Evolutionary conservation across 768 basidiomycete species (phyloP).

Genomic region (Podaxis mareebaensis): DNA sequence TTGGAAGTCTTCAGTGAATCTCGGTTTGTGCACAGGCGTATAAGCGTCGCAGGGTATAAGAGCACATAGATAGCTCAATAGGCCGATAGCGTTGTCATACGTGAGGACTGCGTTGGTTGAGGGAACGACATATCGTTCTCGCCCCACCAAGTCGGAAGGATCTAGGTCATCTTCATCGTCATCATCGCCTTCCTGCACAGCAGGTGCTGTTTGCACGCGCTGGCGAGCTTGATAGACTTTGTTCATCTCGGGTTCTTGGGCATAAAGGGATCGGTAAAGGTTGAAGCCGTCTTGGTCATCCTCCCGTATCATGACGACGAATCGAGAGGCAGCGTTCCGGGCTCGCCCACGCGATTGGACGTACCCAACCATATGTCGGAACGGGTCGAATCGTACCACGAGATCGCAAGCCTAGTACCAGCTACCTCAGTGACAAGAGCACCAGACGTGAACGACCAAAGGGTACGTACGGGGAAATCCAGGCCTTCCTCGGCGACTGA

Average conservation of each 20-base stretch:
- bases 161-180: constrained; percentile 46
- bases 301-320: constrained; percentile 78
- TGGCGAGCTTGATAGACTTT: constrained; percentile 59
- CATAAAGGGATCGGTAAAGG: constrained; percentile 58
- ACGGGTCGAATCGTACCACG: constrained; percentile 81
- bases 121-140: constrained; percentile 75
- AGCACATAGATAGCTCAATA: constrained; percentile 77
- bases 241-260: constrained; percentile 66
- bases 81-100: constrained; percentile 69
- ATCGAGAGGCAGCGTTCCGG: constrained; percentile 72
- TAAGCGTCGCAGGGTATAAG: constrained; percentile 73
- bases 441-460: not conserved
- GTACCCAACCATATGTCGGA: constrained; percentile 84
- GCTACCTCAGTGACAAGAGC: constrained; percentile 3
- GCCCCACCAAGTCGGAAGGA: constrained; percentile 56
- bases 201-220: constrained; percentile 15
- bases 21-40: constrained; percentile 60
- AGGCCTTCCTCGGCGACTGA: constrained; percentile 92
- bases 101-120: constrained; percentile 78
- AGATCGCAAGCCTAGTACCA: constrained; percentile 73
- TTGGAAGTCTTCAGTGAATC: constrained; percentile 61
- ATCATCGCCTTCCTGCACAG: constrained; percentile 35
- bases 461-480: constrained; percentile 70
- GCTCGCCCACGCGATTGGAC: constrained; percentile 90
- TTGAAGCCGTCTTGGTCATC: constrained; percentile 53